Evolutionary conservation across 75 land plant genomes (phyloP).

Genomic region (Pinus taeda): DNA sequence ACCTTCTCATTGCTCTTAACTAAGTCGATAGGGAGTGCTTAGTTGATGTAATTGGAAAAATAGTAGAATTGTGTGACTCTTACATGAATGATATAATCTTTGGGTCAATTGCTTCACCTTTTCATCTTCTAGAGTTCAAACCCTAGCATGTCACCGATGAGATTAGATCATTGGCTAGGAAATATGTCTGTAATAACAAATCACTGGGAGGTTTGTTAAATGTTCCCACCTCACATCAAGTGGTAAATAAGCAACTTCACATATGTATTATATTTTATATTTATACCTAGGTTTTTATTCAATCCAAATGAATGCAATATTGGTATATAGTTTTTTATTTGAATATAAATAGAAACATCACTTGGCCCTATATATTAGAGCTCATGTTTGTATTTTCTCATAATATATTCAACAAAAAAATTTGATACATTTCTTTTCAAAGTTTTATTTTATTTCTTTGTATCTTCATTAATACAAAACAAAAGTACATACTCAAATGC

Average conservation of each 20-base stretch:
- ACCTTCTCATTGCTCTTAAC: too few species aligned
- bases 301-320: background rate
- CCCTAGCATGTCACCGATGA: conserved; percentile 32
- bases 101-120: conserved; percentile 67
- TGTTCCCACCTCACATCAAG: background rate
- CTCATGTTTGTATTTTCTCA: background rate
- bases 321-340: background rate
- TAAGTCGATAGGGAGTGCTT: conserved; percentile 85
- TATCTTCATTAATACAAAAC: too few species aligned
- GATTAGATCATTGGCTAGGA: conserved; percentile 58
- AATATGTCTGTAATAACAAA: conserved; percentile 47
- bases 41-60: conserved; percentile 76
- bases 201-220: conserved; percentile 48
- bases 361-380: background rate
- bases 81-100: conserved; percentile 61
- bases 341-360: background rate
- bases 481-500: too few species aligned
- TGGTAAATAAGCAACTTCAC: background rate
- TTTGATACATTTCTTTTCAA: background rate
- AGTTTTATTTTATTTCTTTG: too few species aligned
- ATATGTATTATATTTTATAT: background rate
- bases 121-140: conserved; percentile 62
- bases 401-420: background rate
- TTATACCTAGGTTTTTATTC: background rate
- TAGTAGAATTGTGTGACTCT: conserved; percentile 63